These are phyloP conservation scores for Tillandsia leiboldiana DNA, from an alignment of 176 grass and related monocot genomes.

Conservation along the genomic window DNA sequence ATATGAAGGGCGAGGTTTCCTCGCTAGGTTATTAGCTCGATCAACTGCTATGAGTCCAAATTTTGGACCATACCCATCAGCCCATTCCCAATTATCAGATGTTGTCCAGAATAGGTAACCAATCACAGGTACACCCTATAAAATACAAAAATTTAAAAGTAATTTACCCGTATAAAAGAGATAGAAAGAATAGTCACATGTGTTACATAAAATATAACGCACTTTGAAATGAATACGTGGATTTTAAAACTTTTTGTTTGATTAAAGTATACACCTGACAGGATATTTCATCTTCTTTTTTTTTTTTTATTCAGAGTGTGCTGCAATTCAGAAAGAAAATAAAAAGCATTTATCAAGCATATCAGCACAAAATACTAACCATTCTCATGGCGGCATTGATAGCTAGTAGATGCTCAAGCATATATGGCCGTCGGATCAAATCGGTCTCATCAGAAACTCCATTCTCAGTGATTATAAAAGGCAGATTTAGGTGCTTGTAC, in stretches of 20 bases:
- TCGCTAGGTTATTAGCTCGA: constrained; percentile 67
- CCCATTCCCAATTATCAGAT: constrained; percentile 99
- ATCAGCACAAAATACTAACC: constrained; percentile 27
- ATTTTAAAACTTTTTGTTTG: too few relatives aligned
- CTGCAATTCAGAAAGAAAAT: background rate
- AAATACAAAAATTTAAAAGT: constrained; percentile 14
- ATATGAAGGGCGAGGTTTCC: constrained; percentile 80
- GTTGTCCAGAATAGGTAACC: constrained; percentile 97
- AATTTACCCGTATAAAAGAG: constrained; percentile 7
- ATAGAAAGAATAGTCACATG: background rate
- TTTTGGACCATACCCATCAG: constrained; percentile 95
- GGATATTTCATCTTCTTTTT: too few relatives aligned
- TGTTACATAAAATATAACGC: too few relatives aligned
- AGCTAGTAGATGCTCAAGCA: constrained; percentile 82
- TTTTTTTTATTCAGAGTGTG: too few relatives aligned
- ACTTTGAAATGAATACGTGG: too few relatives aligned
- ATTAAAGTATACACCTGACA: too few relatives aligned
- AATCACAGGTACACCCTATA: constrained; percentile 79
- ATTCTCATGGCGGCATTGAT: constrained; percentile 64
- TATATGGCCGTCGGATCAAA: constrained; percentile 82
- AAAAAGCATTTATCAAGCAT: background rate
- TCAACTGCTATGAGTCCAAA: constrained; percentile 88
- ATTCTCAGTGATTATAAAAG: constrained; percentile 95
- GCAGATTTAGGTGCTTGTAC: constrained; percentile 73
- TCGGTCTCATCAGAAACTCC: constrained; percentile 91